Evolutionary conservation across 768 basidiomycete species (phyloP).

Genomic region (Termitomyces heimii): DNA sequence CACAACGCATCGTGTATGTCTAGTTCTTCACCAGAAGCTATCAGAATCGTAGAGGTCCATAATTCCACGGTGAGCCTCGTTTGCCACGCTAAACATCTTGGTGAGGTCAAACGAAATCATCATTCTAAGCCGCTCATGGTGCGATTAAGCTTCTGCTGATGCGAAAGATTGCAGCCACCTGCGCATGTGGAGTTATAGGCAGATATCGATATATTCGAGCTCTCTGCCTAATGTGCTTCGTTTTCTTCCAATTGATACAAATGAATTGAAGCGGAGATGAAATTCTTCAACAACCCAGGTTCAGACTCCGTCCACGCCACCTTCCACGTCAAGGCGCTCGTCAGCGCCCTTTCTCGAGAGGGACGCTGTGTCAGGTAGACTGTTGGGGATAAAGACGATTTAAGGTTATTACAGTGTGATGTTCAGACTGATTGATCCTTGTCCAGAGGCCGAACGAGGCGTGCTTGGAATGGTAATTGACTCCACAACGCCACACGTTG

Average conservation of each 20-base stretch:
- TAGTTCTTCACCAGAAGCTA: not conserved
- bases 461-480: not conserved
- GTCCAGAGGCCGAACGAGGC: not conserved
- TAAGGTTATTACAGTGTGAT: not conserved
- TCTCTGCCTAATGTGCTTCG: not conserved
- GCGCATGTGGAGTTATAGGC: not conserved
- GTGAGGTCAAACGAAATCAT: not conserved
- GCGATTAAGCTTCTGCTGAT: not conserved
- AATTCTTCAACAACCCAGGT: not conserved
- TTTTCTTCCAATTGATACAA: not conserved
- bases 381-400: not conserved
- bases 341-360: not conserved
- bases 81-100: not conserved
- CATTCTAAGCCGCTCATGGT: not conserved
- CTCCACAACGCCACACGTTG: not conserved
- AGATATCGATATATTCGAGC: not conserved
- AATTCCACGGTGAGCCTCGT: not conserved
- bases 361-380: not conserved
- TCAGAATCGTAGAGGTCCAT: no score
- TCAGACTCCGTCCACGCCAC: no score
- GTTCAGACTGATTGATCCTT: not conserved
- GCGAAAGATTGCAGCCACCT: not conserved
- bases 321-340: no score
- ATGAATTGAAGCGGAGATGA: not conserved
- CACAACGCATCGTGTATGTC: not conserved